Conservation (phyloP, 495 filamentous ascomycete genomes). For the Penicillium canariense region DNA sequence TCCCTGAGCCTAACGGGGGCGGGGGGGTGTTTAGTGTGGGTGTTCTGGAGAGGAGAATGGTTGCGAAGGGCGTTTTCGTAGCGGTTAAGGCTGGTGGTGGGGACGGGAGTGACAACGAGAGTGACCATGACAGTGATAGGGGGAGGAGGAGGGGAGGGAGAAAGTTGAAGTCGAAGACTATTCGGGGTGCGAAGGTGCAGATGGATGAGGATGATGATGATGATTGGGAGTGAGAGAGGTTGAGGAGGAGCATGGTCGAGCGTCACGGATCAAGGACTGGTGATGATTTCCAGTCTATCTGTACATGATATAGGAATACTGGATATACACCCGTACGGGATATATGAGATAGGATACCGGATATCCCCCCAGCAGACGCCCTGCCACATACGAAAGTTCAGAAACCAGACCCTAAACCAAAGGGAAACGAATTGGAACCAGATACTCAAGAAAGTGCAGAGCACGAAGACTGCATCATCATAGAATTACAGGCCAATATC, state of each 20-base stretch:
- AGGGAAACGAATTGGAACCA: constrained; percentile 16
- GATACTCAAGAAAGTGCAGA: constrained; percentile 12
- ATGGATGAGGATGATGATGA: constrained; percentile 53
- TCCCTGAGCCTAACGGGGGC: too few species aligned
- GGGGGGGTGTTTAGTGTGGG: constrained; percentile 58
- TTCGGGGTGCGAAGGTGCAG: constrained; percentile 41
- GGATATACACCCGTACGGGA: neutral
- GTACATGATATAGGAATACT: neutral
- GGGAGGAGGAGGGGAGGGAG: constrained; percentile 18
- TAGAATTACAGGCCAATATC: constrained; percentile 40
- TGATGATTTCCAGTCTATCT: neutral
- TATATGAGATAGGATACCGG: neutral
- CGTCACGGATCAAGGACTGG: neutral
- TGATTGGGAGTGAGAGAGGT: constrained; percentile 62
- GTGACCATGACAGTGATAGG: too few species aligned
- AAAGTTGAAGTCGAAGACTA: constrained; percentile 46
- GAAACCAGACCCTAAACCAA: neutral
- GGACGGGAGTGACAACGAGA: constrained; percentile 33
- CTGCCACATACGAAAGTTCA: neutral
- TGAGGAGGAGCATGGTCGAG: too few species aligned
- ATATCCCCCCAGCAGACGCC: neutral
- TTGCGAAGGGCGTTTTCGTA: constrained; percentile 58
- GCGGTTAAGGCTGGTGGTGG: constrained; percentile 48
- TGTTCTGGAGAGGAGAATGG: constrained; percentile 62
- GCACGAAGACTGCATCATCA: constrained; percentile 39